These are phyloP conservation scores for Rhizopus stolonifer DNA, from an alignment of 371 early-diverging fungal genomes.

Conservation along the genomic window DNA sequence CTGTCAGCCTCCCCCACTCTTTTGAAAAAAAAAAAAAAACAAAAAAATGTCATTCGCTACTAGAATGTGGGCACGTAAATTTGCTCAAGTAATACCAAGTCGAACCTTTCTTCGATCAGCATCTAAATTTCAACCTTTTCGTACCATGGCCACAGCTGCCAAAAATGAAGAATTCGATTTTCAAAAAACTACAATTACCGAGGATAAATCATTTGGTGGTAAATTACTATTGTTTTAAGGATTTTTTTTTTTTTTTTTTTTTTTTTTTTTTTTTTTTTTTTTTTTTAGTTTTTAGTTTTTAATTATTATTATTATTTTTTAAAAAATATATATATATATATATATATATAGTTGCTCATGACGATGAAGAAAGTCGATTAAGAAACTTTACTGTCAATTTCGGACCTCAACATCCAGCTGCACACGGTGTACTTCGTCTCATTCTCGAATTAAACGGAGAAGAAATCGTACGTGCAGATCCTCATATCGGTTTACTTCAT, in stretches of 20 bases:
- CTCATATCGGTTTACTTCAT: slow-evolving; percentile 96
- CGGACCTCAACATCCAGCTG: slow-evolving; percentile 99
- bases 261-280: neutral
- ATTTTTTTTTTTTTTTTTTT: too few species aligned
- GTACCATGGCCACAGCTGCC: slow-evolving; percentile 43
- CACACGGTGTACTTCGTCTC: slow-evolving; percentile 97
- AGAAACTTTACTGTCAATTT: slow-evolving; percentile 93
- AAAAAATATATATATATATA: too few species aligned
- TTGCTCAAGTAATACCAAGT: slow-evolving; percentile 33
- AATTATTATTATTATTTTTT: too few species aligned
- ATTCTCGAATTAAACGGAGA: slow-evolving; percentile 95
- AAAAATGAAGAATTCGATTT: slow-evolving; percentile 20
- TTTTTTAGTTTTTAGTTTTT: neutral
- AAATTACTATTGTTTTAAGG: too few species aligned
- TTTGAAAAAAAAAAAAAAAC: too few species aligned
- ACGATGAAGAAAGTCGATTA: slow-evolving; percentile 59
- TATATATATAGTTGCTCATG: slow-evolving; percentile 33
- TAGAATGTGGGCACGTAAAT: slow-evolving; percentile 48
- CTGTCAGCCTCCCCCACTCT: slow-evolving; percentile 24
- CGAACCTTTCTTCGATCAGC: slow-evolving; percentile 17
- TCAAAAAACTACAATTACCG: slow-evolving; percentile 40
- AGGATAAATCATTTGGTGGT: slow-evolving; percentile 47
- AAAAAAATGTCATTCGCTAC: slow-evolving; percentile 45
- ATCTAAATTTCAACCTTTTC: slow-evolving; percentile 27
- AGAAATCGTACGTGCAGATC: slow-evolving; percentile 91